A percentile compares a stretch with the other conserved stretches of the same genome.
Conservation (phyloP, 192 early-diverging fungal species). For the Coemansia sp. region DNA sequence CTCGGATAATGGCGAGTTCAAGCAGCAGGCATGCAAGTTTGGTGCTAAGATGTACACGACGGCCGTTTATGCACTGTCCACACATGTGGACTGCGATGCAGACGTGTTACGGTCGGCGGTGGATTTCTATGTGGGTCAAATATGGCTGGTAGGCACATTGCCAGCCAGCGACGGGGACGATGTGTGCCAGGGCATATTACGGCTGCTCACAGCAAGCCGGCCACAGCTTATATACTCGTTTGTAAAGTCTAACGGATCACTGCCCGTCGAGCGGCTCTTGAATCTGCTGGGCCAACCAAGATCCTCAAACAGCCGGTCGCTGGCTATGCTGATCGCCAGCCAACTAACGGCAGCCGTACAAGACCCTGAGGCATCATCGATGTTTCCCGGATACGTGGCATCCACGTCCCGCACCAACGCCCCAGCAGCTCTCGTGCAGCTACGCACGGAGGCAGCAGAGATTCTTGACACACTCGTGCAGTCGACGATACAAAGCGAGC, state of each 20-base stretch:
- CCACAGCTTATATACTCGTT: constrained; percentile 22
- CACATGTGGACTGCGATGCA: not conserved
- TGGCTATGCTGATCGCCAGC: constrained; percentile 31
- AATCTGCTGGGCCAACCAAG: constrained; percentile 15
- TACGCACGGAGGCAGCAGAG: constrained; percentile 1
- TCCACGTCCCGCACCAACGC: not conserved
- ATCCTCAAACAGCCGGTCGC: constrained; percentile 4
- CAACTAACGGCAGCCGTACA: constrained; percentile 27
- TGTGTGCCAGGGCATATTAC: constrained; percentile 32
- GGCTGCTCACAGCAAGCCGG: constrained; percentile 26
- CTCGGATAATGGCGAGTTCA: constrained; percentile 20
- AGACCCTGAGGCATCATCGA: constrained; percentile 20
- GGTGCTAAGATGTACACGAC: constrained; percentile 35
- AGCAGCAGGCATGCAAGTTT: constrained; percentile 24
- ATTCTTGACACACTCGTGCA: constrained; percentile 35
- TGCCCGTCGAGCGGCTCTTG: constrained; percentile 28
- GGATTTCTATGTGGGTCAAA: constrained; percentile 21
- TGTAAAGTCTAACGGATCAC: not conserved
- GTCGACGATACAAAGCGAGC: constrained; percentile 34
- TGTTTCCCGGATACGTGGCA: constrained; percentile 14
- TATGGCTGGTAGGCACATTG: constrained; percentile 40
- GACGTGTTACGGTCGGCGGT: not conserved
- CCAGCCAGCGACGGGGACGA: not conserved
- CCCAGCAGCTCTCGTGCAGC: constrained; percentile 6
- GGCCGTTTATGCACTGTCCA: constrained; percentile 17